phyloP scores from a whole-genome alignment of 2,329 filamentous ascomycete genomes.

The Phaeosphaeria sp. region DNA sequence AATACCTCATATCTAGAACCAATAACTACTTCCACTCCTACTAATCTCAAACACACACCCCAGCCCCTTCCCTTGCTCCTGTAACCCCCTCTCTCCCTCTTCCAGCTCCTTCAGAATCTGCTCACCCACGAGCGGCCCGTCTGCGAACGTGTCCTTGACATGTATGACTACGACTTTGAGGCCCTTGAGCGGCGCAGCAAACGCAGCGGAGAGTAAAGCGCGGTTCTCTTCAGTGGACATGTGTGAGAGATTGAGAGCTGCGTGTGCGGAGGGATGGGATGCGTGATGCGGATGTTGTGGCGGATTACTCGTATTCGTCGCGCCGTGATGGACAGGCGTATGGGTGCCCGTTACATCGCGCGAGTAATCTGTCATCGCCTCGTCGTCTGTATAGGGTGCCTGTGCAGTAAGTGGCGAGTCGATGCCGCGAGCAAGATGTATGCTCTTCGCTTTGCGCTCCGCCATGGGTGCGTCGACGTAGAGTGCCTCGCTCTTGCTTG shows the following conservation, averaged over 20 bases:
- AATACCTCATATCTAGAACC: slow-evolving; percentile 46
- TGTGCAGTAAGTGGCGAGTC: slow-evolving; percentile 13
- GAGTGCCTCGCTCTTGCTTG: slow-evolving; percentile 43
- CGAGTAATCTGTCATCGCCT: slow-evolving; percentile 36
- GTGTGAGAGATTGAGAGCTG: slow-evolving; percentile 28
- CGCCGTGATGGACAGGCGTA: slow-evolving; percentile 12
- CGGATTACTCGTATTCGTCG: neutral
- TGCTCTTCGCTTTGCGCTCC: slow-evolving; percentile 22
- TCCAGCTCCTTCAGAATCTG: slow-evolving; percentile 73
- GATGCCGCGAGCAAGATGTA: slow-evolving; percentile 14
- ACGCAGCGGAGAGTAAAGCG: slow-evolving; percentile 33
- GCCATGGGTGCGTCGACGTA: slow-evolving; percentile 18
- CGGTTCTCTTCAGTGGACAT: slow-evolving; percentile 35
- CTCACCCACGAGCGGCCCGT: slow-evolving; percentile 69
- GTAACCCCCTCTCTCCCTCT: slow-evolving; percentile 62
- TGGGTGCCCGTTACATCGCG: slow-evolving; percentile 13
- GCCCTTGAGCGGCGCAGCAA: slow-evolving; percentile 66
- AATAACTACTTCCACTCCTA: slow-evolving; percentile 65
- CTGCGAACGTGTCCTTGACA: slow-evolving; percentile 83
- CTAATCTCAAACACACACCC: slow-evolving; percentile 84
- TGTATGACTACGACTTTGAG: slow-evolving; percentile 89
- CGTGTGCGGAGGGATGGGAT: slow-evolving; percentile 31
- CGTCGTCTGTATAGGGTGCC: slow-evolving; percentile 29
- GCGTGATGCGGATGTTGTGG: slow-evolving; percentile 3
- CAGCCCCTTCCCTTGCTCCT: slow-evolving; percentile 62